Evolutionary conservation across 306 rosid species (phyloP), one percentile per base, ranked within the genome.

Genomic region (Oemleria cerasiformis): DNA sequence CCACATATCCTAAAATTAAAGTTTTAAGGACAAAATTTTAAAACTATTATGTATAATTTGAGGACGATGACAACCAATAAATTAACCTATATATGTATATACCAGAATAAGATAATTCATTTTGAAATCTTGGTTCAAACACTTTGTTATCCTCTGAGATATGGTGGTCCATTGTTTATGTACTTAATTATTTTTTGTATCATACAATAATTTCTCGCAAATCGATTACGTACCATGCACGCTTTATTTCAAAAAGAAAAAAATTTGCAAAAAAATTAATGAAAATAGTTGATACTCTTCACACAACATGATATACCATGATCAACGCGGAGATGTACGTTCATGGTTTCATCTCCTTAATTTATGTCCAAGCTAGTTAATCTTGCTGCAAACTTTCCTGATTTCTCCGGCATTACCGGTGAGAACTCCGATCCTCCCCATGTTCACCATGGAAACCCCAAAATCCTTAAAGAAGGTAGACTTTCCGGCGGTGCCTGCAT

Each of bases 371-470:
- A 49, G 16, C 16, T 69, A 63, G 34, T 74, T 71, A 25, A 74
- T 56, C 68, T 23, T 74, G 73, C 75, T 47, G 64, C 83, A 78
- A 15, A 43, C 65, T 47, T 82, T 82, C 57, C 86, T 78, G 72
- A 82, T 63, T 48, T 82, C 80, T 13, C 82, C 83, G 9, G 55
- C 41, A 2, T 40, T 70, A 14, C 86, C 86, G 3, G 83, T 82
- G 56, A 78, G 79, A 57, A 74, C 83, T 58, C 58, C 77, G 34
- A 78, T 61, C 83, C 80, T 75, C 16, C 82, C 85, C 85, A 82
- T 73, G 5, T 78, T 78, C 50, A 82, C 80, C 80, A 82, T 82
- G 50, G 82, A 82, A 47, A 72, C 80, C 4, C 82, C 82, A 8
- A 82, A 82, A 65, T 82, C 80, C 30, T 78, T 61, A 48, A 77